Base-by-base conservation (phyloP, 2,329 filamentous ascomycete species). In the Fusarium floridanum region DNA sequence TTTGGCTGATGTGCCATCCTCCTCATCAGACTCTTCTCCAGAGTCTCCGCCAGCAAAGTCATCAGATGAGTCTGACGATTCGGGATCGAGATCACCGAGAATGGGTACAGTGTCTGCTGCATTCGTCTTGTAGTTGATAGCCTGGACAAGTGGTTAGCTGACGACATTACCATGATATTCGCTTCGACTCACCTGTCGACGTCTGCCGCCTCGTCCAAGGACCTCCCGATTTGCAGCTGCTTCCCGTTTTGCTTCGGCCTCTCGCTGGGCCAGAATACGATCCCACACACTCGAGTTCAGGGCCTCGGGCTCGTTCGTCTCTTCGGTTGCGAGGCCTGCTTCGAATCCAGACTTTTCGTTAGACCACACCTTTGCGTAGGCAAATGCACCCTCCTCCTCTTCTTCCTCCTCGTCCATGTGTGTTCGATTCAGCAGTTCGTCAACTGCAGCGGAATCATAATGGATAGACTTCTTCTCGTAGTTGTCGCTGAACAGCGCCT, bases 341-440 rank as follows among this genome's bases (percentile, higher is more conserved):
- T 92, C 88, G 7, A 97, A 86, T 0, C 87, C 86, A 9, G 89
- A 90, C 75, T 91, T 90, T 39, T 97, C 93, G 77, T 97, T 97
- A 5, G 93, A 93, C 97, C 97, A 99, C 2, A 99, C 93, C 53
- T 94, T 91, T 43, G 96, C 96, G 82, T 97, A 94, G 6, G 93
- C 94, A 81, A 98, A 99, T 66, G 95, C 93, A 0, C 91, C 92
- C 80, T 97, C 94, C 59, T 95, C 91, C 3, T 91, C 88, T 11
- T 90, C 89, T 2, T 88, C 85, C 65, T 92, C 94, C 73, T 94
- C 90, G 80, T 97, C 95, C 32, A 94, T 90, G 73, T 94, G 90
- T 50, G 93, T 94, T 56, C 97, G 91, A 80, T 98, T 95, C n/a
- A 99, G 87, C 14, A 99, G 88, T 75, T 93, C 94, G 62, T 98